These are phyloP conservation scores for Ampelocalamus luodianensis DNA, from an alignment of 176 grass and related monocot species.

Conservation along the genomic window DNA sequence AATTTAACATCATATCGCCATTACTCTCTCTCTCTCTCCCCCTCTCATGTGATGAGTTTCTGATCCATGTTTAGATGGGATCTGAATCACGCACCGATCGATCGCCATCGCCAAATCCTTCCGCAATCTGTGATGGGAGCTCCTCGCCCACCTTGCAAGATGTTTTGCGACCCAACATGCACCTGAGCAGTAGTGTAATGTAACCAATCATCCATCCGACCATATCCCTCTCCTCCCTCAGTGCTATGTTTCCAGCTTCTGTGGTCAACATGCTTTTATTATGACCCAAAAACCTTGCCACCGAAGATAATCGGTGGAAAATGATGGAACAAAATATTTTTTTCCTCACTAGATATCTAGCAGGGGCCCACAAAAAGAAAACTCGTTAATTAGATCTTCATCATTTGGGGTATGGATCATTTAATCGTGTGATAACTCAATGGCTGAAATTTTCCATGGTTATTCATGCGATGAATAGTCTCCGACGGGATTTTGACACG, in stretches of 20 bases:
- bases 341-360: no score
- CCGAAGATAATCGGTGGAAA: no score
- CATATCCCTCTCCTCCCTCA: no score
- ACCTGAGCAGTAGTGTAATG: not conserved
- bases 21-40: no score
- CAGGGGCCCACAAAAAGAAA: not conserved
- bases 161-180: no score
- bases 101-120: slow-evolving; percentile 36
- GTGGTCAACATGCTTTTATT: not conserved
- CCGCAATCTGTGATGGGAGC: slow-evolving; percentile 9
- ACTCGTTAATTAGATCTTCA: not conserved
- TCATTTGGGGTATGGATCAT: not conserved
- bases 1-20: no score
- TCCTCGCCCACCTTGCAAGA: no score
- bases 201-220: not conserved
- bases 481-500: no score
- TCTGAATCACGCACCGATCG: no score
- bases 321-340: no score
- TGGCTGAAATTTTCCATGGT: not conserved
- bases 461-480: not conserved
- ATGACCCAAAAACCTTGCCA: no score
- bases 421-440: not conserved
- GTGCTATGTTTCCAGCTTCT: not conserved
- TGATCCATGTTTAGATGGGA: slow-evolving; percentile 1
- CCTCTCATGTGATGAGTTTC: no score